Conservation (phyloP, 2,329 filamentous ascomycete genomes). For the Madurella mycetomatis region DNA sequence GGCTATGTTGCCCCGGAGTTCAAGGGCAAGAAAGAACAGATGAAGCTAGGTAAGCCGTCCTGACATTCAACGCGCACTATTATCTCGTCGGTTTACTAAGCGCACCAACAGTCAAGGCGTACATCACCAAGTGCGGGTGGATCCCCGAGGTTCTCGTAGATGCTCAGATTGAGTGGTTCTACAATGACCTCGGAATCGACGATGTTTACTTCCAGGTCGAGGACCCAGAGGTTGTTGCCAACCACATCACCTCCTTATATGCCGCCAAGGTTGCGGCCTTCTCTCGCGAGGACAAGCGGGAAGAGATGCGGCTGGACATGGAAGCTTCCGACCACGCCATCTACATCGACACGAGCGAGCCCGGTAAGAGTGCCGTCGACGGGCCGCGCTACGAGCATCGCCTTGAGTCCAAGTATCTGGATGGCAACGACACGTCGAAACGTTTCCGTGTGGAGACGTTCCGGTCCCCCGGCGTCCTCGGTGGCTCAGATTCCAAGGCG, state of each 20-base stretch:
- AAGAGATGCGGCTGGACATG: conserved; percentile 94
- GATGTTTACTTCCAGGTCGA: conserved; percentile 98
- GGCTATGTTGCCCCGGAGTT: conserved; percentile 95
- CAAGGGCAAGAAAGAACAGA: conserved; percentile 86
- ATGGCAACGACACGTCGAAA: conserved; percentile 66
- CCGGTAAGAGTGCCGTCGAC: conserved; percentile 68
- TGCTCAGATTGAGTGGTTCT: conserved; percentile 91
- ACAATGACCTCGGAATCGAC: conserved; percentile 94
- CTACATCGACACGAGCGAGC: conserved; percentile 96
- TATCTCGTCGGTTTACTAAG: conserved; percentile 6
- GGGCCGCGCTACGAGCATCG: conserved; percentile 92
- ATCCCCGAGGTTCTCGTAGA: conserved; percentile 80
- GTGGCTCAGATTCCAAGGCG: conserved; percentile 65
- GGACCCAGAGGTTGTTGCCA: conserved; percentile 78
- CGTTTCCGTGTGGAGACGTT: conserved; percentile 96
- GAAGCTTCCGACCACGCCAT: conserved; percentile 92
- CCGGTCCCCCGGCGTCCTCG: conserved; percentile 79
- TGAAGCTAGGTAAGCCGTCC: conserved; percentile 62
- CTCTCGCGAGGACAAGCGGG: conserved; percentile 84
- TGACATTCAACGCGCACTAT: not conserved
- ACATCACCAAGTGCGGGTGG: conserved; percentile 75
- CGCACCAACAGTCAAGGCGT: conserved; percentile 63
- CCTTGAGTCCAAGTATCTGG: conserved; percentile 92
- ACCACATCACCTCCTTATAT: conserved; percentile 92
- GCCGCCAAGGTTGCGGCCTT: conserved; percentile 94